These are phyloP conservation scores for Allomyces macrogynus DNA, from an alignment of 192 early-diverging fungal species.

Conservation along the genomic window DNA sequence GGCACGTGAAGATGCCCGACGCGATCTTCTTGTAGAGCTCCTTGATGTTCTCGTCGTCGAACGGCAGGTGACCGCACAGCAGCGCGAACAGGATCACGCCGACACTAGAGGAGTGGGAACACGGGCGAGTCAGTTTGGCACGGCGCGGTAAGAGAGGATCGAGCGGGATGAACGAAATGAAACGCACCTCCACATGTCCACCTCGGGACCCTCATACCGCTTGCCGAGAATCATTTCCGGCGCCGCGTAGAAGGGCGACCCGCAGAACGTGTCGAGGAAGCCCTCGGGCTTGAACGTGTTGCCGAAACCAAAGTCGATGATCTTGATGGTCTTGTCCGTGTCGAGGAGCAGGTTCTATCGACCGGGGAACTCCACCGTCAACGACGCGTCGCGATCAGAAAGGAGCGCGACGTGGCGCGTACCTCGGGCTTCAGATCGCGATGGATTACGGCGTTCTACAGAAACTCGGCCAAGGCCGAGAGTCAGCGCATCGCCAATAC, in stretches of 20 bases:
- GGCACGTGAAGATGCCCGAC: slow-evolving; percentile 35
- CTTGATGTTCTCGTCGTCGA: slow-evolving; percentile 67
- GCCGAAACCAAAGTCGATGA: slow-evolving; percentile 78
- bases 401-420: too few species aligned
- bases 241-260: slow-evolving; percentile 61
- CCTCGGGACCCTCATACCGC: slow-evolving; percentile 65
- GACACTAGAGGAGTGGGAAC: slow-evolving; percentile 9
- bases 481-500: too few species aligned
- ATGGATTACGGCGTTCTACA: slow-evolving; percentile 39
- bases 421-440: slow-evolving; percentile 63
- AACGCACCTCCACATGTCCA: slow-evolving; percentile 60
- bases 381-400: too few species aligned
- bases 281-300: slow-evolving; percentile 37
- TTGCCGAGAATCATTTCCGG: slow-evolving; percentile 69
- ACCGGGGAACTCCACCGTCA: too few species aligned
- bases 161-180: not conserved
- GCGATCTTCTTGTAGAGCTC: slow-evolving; percentile 70
- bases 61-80: slow-evolving; percentile 64
- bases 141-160: too few species aligned
- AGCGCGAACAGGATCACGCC: slow-evolving; percentile 69
- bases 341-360: slow-evolving; percentile 56
- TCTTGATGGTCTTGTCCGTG: slow-evolving; percentile 44
- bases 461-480: too few species aligned
- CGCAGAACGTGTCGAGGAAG: slow-evolving; percentile 28
- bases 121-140: not conserved